Evolutionary conservation across 192 early-diverging fungal species (phyloP).

Genomic region (Backusella psychrophila): DNA sequence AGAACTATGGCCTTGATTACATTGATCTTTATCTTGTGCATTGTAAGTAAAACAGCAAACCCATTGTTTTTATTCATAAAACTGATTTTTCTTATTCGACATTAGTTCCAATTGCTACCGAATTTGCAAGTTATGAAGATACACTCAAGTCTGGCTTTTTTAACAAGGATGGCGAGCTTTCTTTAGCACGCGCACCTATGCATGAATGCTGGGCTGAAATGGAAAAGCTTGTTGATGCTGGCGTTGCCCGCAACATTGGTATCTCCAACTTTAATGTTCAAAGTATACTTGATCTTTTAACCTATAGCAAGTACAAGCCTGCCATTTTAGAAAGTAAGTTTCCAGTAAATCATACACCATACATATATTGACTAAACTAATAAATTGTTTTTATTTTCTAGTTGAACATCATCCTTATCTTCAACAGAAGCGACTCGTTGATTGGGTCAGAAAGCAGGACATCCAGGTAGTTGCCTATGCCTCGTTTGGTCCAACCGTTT

Average conservation of each 20-base stretch:
- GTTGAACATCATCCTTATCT: slow-evolving; percentile 76
- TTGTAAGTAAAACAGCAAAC: not conserved
- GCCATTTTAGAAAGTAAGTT: slow-evolving; percentile 54
- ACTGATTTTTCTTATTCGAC: not conserved
- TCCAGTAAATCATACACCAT: not conserved
- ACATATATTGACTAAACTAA: not conserved
- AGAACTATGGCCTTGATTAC: slow-evolving; percentile 27
- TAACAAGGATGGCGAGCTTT: slow-evolving; percentile 6
- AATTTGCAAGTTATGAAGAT: not conserved
- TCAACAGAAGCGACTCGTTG: slow-evolving; percentile 58
- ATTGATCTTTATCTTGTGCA: slow-evolving; percentile 53
- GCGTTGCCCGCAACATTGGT: slow-evolving; percentile 58
- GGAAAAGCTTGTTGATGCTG: slow-evolving; percentile 61
- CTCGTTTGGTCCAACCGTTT: slow-evolving; percentile 54
- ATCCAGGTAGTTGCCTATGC: slow-evolving; percentile 71
- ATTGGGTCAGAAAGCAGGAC: slow-evolving; percentile 51
- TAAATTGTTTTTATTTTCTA: not conserved
- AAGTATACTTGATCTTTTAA: slow-evolving; percentile 48
- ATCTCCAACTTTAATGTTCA: slow-evolving; percentile 63
- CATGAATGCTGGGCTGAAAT: slow-evolving; percentile 67
- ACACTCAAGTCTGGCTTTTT: slow-evolving; percentile 22
- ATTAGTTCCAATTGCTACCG: not conserved
- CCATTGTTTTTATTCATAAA: no score
- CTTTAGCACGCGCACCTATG: slow-evolving; percentile 42
- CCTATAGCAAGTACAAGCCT: slow-evolving; percentile 59